Evolutionary conservation across 208 protist genomes (phyloP), one percentile per base, ranked within the genome.

Genomic region (Wallacemonas sp.): DNA sequence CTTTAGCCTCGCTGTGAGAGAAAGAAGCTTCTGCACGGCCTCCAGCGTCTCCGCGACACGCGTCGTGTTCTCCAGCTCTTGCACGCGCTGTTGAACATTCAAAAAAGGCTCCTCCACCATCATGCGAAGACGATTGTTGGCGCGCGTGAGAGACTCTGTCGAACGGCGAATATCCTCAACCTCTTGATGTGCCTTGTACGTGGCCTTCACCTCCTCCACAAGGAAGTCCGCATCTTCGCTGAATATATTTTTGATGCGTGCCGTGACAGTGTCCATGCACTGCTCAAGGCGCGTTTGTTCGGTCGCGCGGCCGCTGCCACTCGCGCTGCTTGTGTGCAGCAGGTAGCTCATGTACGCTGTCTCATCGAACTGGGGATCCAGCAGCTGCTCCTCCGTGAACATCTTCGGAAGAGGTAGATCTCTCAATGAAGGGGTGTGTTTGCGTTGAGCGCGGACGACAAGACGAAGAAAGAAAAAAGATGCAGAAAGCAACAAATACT

Each of bases 341-440:
- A 76, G 70, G 63, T 92, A 89, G 34, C 77, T 85, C 61, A 93
- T 69, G 70, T 95, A 95, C 5, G 77, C 83, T 30, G 75, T 77
- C 67, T 87, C 80, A 53, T 95, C 86, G 39, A 95, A 88, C 54
- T 93, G 80, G 1, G 79, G 71, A 55, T 72, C 78, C 42, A 88
- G 73, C 30, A 95, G 65, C 36, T 84, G 63, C 58, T 83, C 78
- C 42, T 87, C 80, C 2, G 77, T 77, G 70, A 87, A 95, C 83
- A 92, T 90, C 34, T 42, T 61, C 28, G 14, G n/a, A n/a, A n/a
- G n/a, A n/a, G n/a, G n/a, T n/a, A n/a, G n/a, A n/a, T n/a, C n/a
- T n/a, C n/a, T n/a, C n/a, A n/a, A n/a, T n/a, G n/a, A n/a, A n/a
- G n/a, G n/a, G n/a, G n/a, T n/a, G n/a, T n/a, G n/a, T n/a, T n/a